These are phyloP conservation scores for Effrenium voratum DNA, from an alignment of 73 alveolate species.

Conservation along the genomic window DNA sequence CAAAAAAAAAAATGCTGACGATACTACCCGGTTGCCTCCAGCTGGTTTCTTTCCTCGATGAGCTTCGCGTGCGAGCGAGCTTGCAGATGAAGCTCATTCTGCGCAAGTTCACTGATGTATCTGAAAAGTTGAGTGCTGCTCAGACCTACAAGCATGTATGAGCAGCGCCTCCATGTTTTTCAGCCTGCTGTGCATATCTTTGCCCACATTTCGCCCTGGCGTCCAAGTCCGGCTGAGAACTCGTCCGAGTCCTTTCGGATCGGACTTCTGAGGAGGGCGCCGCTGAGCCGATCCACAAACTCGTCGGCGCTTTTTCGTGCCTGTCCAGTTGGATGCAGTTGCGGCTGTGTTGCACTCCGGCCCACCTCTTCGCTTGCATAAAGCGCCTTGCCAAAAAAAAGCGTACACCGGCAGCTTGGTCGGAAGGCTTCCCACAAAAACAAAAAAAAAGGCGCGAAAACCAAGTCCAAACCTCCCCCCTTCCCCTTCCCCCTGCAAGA, in stretches of 20 bases:
- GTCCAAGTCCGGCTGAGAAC: not conserved
- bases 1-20: not conserved
- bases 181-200: slow-evolving; percentile 56
- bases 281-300: slow-evolving; percentile 47
- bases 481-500: no score
- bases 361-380: no score
- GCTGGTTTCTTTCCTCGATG: slow-evolving; percentile 51
- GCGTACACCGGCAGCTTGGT: not conserved
- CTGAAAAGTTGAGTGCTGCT: not conserved
- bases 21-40: slow-evolving; percentile 26
- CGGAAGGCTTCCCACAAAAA: not conserved
- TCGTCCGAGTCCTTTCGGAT: no score
- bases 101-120: not conserved
- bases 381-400: no score
- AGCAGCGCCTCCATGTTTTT: slow-evolving; percentile 68
- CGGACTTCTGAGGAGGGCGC: not conserved
- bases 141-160: not conserved
- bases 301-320: slow-evolving; percentile 61
- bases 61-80: slow-evolving; percentile 82
- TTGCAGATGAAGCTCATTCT: slow-evolving; percentile 87
- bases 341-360: no score
- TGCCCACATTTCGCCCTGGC: slow-evolving; percentile 54
- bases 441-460: no score
- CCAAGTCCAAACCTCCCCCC: no score
- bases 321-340: no score